Conservation (phyloP, 2,329 filamentous ascomycete genomes). For the Teratosphaeria viscida region DNA sequence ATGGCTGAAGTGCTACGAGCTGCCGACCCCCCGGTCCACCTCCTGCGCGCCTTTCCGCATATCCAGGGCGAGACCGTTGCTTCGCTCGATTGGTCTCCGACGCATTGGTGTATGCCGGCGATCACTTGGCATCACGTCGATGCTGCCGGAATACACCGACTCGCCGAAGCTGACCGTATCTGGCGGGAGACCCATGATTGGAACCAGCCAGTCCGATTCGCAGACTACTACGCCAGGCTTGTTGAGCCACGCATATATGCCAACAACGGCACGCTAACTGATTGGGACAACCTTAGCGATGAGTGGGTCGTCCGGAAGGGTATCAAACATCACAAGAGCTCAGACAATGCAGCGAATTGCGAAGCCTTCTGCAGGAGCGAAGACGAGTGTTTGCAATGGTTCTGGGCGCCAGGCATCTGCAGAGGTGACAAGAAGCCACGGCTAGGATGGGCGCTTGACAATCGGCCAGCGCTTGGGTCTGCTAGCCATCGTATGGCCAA, state of each 20-base stretch:
- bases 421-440: slow-evolving; percentile 23
- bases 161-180: slow-evolving; percentile 16
- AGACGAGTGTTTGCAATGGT: slow-evolving; percentile 29
- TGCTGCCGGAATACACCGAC: slow-evolving; percentile 6
- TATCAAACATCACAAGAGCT: slow-evolving; percentile 3
- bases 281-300: slow-evolving; percentile 28
- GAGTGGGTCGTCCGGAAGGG: slow-evolving; percentile 10
- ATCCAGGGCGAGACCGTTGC: slow-evolving; percentile 33
- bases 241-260: slow-evolving; percentile 20
- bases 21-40: slow-evolving; percentile 29
- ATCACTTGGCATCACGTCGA: slow-evolving; percentile 27
- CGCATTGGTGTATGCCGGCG: slow-evolving; percentile 34
- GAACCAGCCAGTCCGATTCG: slow-evolving; percentile 24
- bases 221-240: slow-evolving; percentile 24
- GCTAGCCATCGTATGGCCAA: slow-evolving; percentile 12
- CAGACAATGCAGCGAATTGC: slow-evolving; percentile 17
- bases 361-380: slow-evolving; percentile 19
- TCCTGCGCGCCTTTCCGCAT: slow-evolving; percentile 34
- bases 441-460: slow-evolving; percentile 11
- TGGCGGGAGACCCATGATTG: slow-evolving; percentile 26
- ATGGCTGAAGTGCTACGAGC: slow-evolving; percentile 40
- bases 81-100: slow-evolving; percentile 30
- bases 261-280: slow-evolving; percentile 12
- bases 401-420: slow-evolving; percentile 24
- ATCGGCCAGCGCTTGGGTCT: slow-evolving; percentile 6